Percentiles rank a stretch among this genome's conserved stretches.
Conservation (phyloP, 2,329 filamentous ascomycete genomes). For the Ophiosphaerella herpotricha region DNA sequence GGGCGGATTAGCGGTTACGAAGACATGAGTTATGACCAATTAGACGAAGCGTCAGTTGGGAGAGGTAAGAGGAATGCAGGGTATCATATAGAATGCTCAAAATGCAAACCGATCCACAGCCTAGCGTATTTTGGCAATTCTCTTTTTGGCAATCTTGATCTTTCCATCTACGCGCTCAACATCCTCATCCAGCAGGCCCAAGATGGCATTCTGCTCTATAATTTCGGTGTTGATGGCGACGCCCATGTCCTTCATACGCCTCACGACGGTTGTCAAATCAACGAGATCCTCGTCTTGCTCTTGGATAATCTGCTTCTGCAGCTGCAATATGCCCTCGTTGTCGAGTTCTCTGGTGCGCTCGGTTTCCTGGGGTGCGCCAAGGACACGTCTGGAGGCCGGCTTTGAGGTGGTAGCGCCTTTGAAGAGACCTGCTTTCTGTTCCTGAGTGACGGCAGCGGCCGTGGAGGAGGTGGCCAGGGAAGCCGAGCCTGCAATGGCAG, state of each 20-base stretch:
- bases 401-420: constrained; percentile 23
- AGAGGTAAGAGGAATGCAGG: background rate
- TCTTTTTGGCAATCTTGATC: constrained; percentile 73
- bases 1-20: no score
- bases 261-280: constrained; percentile 69
- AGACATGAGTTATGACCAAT: no score
- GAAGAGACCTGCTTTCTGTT: constrained; percentile 45
- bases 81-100: background rate
- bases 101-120: background rate
- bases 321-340: constrained; percentile 72
- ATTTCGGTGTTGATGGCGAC: constrained; percentile 76
- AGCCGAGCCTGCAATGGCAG: constrained; percentile 46
- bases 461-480: constrained; percentile 30
- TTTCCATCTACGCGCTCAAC: constrained; percentile 69
- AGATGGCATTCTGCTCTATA: constrained; percentile 72
- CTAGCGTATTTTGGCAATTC: constrained; percentile 65
- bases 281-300: constrained; percentile 77
- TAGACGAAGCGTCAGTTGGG: no score
- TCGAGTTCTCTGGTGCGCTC: constrained; percentile 76
- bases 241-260: constrained; percentile 77
- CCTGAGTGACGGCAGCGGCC: constrained; percentile 39
- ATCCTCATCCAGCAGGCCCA: constrained; percentile 69
- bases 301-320: constrained; percentile 74
- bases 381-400: constrained; percentile 62
- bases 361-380: constrained; percentile 77